A percentile compares a stretch with the other conserved stretches of the same genome.
These are phyloP conservation scores for Nannochloropsis granulata DNA, from an alignment of 108 stramenopile species.

Conservation along the genomic window DNA sequence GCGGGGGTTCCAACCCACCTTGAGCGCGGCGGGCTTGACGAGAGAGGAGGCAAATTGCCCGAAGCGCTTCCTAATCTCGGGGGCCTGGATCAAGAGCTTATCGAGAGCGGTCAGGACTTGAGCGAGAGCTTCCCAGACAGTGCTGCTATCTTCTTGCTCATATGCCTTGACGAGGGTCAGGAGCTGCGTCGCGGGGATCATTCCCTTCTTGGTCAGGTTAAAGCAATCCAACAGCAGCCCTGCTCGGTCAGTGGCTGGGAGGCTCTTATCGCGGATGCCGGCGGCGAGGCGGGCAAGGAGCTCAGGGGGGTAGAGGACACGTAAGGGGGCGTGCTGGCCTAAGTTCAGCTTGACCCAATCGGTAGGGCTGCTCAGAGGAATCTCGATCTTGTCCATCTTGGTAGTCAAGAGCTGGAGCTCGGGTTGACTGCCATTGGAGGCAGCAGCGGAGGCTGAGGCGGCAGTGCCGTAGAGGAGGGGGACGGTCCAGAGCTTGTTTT, in stretches of 20 bases:
- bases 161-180: slow-evolving; percentile 59
- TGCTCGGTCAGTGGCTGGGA: slow-evolving; percentile 65
- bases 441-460: background rate
- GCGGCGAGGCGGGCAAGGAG: slow-evolving; percentile 49
- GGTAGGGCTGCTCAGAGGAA: slow-evolving; percentile 35
- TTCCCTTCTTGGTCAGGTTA: slow-evolving; percentile 74
- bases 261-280: slow-evolving; percentile 38
- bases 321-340: slow-evolving; percentile 81
- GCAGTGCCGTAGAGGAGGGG: slow-evolving; percentile 66
- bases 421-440: slow-evolving; percentile 46
- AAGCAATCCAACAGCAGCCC: slow-evolving; percentile 68
- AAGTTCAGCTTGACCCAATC: slow-evolving; percentile 86
- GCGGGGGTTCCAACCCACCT: slow-evolving; percentile 71
- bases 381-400: slow-evolving; percentile 54
- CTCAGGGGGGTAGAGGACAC: slow-evolving; percentile 56
- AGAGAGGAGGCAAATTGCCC: slow-evolving; percentile 44
- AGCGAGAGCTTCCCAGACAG: slow-evolving; percentile 7
- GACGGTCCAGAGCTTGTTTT: slow-evolving; percentile 71
- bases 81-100: background rate
- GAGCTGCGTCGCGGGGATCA: slow-evolving; percentile 55
- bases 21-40: slow-evolving; percentile 45
- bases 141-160: slow-evolving; percentile 62
- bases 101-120: background rate
- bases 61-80: background rate
- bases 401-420: slow-evolving; percentile 59